Percentiles rank a stretch among this genome's conserved stretches.
Evolutionary conservation across 306 rosid genomes (phyloP).

Genomic region (Vachellia pachyceras): DNA sequence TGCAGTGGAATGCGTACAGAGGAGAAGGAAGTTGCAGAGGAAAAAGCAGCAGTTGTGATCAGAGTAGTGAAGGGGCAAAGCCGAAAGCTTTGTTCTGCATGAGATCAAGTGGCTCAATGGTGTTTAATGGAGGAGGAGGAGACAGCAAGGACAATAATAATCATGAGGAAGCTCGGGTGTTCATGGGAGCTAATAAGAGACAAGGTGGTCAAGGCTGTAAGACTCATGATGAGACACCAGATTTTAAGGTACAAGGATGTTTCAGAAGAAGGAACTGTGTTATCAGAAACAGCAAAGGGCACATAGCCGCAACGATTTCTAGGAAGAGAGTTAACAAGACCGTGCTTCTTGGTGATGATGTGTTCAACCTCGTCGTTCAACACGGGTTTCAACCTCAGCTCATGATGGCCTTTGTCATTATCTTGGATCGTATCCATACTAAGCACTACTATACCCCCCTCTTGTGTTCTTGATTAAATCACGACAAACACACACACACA

Average conservation of each 20-base stretch:
- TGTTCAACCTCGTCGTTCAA: constrained; percentile 49
- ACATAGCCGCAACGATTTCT: constrained; percentile 48
- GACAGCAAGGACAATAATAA: not conserved
- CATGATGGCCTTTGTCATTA: constrained; percentile 52
- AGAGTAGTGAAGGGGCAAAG: not conserved
- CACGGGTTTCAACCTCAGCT: constrained; percentile 48
- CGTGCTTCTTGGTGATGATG: constrained; percentile 50
- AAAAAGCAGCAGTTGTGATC: constrained; percentile 12
- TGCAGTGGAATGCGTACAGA: constrained; percentile 52
- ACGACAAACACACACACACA: not conserved
- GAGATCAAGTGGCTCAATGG: constrained; percentile 41
- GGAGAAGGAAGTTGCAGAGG: constrained; percentile 37
- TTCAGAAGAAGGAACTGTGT: constrained; percentile 52
- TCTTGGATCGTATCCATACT: constrained; percentile 54
- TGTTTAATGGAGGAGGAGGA: constrained; percentile 25
- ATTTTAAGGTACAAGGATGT: constrained; percentile 55
- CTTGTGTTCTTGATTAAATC: constrained; percentile 48
- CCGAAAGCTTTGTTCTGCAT: constrained; percentile 46
- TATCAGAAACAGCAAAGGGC: constrained; percentile 36
- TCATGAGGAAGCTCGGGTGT: constrained; percentile 42
- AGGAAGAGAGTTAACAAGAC: constrained; percentile 53
- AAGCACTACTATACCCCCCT: constrained; percentile 47
- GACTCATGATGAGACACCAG: constrained; percentile 33
- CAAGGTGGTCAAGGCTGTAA: not conserved
- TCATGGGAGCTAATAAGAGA: constrained; percentile 21